A percentile compares a stretch with the other conserved stretches of the same genome.
These are phyloP conservation scores for Trichoderma gracile DNA, from an alignment of 2,329 filamentous ascomycete species.

Conservation along the genomic window DNA sequence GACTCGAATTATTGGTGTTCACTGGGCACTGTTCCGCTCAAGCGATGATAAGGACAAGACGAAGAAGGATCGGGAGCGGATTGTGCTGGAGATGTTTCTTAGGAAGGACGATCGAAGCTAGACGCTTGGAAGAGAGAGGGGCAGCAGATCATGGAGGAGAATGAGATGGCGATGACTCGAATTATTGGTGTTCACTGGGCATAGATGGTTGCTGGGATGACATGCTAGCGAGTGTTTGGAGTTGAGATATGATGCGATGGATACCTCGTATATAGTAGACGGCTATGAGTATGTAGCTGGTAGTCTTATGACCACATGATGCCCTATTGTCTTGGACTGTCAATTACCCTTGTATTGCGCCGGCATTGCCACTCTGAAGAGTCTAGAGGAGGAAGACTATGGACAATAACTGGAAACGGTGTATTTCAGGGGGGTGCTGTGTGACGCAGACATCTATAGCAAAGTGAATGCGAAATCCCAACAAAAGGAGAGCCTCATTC, in stretches of 20 bases:
- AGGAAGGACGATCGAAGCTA: slow-evolving; percentile 39
- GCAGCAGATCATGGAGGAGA: slow-evolving; percentile 25
- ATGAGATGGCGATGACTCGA: neutral
- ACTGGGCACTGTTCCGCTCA: slow-evolving; percentile 63
- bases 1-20: neutral
- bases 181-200: neutral
- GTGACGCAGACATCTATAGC: neutral
- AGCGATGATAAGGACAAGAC: slow-evolving; percentile 56
- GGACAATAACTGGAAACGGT: neutral
- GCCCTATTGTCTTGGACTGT: neutral
- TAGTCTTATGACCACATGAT: neutral
- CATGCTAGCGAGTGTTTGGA: slow-evolving; percentile 7
- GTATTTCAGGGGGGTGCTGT: neutral
- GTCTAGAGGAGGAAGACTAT: too few relatives aligned
- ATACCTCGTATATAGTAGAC: slow-evolving; percentile 17
- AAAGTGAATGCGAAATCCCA: neutral
- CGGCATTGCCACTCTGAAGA: neutral
- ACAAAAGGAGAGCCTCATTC: neutral
- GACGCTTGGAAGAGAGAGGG: slow-evolving; percentile 25
- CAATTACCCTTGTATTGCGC: neutral
- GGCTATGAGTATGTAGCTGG: neutral
- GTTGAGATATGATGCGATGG: slow-evolving; percentile 1
- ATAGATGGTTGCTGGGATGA: neutral
- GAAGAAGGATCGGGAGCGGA: slow-evolving; percentile 63
- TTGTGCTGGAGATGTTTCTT: slow-evolving; percentile 69